Base-by-base conservation (phyloP, 139 green algal genomes). In the Volvox reticuliferus region DNA sequence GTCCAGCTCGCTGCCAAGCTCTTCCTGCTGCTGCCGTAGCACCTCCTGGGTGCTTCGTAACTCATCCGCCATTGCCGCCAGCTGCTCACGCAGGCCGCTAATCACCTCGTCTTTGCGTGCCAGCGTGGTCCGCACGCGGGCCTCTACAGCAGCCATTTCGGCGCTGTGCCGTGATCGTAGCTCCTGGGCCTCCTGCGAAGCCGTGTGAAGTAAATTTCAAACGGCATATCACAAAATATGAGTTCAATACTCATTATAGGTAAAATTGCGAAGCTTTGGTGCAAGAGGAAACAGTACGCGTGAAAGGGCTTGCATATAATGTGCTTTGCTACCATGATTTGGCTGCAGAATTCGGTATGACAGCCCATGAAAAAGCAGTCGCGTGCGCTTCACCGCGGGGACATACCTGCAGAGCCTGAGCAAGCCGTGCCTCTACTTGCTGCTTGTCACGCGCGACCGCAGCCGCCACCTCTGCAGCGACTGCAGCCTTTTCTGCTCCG, bases 31-130 rank as follows among this genome's bases (percentile, higher is more conserved):
- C 44, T 79, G 76, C 37, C 82, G 90, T 76, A 96, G 86, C 71
- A 95, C 88, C 16, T 90, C 93, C 89, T 96, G 92, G 20, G 93
- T 95, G 50, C 79, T 65, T 6, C 69, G 83, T 91, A 97, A 85
- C 91, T 95, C 93, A 55, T 71, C 55, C 50, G 79, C 36, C 50
- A 92, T 83, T 16, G 79, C 85, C 12, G 35, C 76, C 68, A 96
- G 88, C 92, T 94, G 92, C 82, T 93, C 91, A 81, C 88, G 86
- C 35, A 95, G 86, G 19, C 68, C 69, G 13, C 65, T 67, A 30
- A 97, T 95, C 0, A 88, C 76, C 63, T 96, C 95, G 63, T 97
- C 95, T 92, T 96, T 96, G 13, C 88, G 84, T 1, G 80, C 61
- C 50, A 96, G 87, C 0, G 92, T 87, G 1, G 68, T 91, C 68